Evolutionary conservation across 495 filamentous ascomycete genomes (phyloP).

Genomic region (Corynascus novoguineensis): DNA sequence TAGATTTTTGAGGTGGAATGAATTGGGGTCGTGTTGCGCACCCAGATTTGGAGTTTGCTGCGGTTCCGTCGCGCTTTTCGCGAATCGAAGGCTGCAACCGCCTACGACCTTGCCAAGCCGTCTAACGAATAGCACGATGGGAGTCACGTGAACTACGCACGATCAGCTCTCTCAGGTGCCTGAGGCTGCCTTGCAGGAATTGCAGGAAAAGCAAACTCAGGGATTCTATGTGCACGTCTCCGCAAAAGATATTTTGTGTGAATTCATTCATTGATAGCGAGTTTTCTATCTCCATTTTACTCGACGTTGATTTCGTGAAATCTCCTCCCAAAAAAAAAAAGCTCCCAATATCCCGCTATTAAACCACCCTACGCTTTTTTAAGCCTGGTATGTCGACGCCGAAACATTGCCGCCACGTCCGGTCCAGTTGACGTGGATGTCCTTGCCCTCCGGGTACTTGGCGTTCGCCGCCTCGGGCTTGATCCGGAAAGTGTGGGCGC

Average conservation of each 20-base stretch:
- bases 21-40: conserved; percentile 18
- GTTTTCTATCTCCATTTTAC: conserved; percentile 16
- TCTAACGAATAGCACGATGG: too few species aligned
- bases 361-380: conserved; percentile 33
- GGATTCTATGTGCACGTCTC: not conserved
- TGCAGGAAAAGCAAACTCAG: not conserved
- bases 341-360: conserved; percentile 11
- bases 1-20: not conserved
- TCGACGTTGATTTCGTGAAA: conserved; percentile 10
- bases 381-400: conserved; percentile 95
- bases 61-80: conserved; percentile 24
- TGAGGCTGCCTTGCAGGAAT: too few species aligned
- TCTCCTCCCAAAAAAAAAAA: conserved; percentile 12
- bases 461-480: conserved; percentile 83
- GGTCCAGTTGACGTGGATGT: conserved; percentile 99
- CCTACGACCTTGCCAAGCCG: not conserved
- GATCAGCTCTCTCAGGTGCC: too few species aligned
- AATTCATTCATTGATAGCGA: not conserved
- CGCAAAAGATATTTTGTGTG: too few species aligned
- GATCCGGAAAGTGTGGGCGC: conserved; percentile 96
- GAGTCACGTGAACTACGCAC: not conserved
- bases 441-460: conserved; percentile 78
- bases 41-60: conserved; percentile 22
- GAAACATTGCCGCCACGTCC: conserved; percentile 94
- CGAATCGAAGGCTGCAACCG: conserved; percentile 10